A percentile compares a stretch with the other conserved stretches of the same genome.
These are phyloP conservation scores for Geosmithia putterillii DNA, from an alignment of 2,329 filamentous ascomycete genomes.

Conservation along the genomic window DNA sequence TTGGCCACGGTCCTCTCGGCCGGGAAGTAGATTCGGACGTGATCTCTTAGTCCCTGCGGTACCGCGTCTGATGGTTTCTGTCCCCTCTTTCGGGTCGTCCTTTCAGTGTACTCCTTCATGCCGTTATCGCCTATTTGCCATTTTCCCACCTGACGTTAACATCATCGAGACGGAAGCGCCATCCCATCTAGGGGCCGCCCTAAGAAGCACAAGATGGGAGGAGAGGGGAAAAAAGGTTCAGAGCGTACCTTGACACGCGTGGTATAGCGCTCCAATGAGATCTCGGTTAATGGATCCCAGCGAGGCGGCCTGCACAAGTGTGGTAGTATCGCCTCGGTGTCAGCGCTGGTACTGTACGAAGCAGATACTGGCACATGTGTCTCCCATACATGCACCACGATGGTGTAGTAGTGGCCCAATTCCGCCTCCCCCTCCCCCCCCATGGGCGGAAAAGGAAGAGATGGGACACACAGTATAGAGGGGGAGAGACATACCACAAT, in stretches of 20 bases:
- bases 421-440: neutral
- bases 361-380: neutral
- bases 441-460: neutral
- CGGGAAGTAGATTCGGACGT: slow-evolving; percentile 71
- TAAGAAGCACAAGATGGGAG: neutral
- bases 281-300: slow-evolving; percentile 62
- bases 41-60: slow-evolving; percentile 22
- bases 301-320: slow-evolving; percentile 52
- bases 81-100: slow-evolving; percentile 12
- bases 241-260: slow-evolving; percentile 37
- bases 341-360: neutral
- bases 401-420: neutral
- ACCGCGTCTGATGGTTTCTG: slow-evolving; percentile 8
- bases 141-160: neutral
- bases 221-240: slow-evolving; percentile 5
- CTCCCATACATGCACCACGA: neutral
- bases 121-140: slow-evolving; percentile 25
- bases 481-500: slow-evolving; percentile 43
- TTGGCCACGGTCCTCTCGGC: slow-evolving; percentile 53
- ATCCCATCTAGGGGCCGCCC: slow-evolving; percentile 1
- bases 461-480: slow-evolving; percentile 1
- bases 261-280: slow-evolving; percentile 47
- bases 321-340: slow-evolving; percentile 1
- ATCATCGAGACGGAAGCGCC: neutral
- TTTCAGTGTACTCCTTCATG: slow-evolving; percentile 29